phyloP scores from a whole-genome alignment of 495 filamentous ascomycete species.

The Cudoniella acicularis region DNA sequence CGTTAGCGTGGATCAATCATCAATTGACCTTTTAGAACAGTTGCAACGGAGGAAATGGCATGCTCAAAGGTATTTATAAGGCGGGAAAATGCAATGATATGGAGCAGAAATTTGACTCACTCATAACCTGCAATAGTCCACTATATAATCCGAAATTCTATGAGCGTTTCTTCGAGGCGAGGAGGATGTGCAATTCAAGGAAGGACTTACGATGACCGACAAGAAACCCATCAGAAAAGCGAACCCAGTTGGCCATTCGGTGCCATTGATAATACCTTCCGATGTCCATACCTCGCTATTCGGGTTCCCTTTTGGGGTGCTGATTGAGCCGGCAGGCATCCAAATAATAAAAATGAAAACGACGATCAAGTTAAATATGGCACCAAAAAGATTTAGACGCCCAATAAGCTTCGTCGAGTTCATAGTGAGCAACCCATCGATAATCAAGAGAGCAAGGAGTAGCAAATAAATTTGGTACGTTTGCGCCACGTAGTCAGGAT shows the following conservation, averaged over 20 bases:
- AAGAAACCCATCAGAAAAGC: conserved; percentile 76
- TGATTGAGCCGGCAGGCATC: conserved; percentile 57
- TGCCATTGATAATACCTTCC: conserved; percentile 53
- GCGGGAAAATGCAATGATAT: neutral
- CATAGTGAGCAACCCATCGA: conserved; percentile 64
- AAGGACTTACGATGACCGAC: neutral
- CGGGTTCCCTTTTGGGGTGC: conserved; percentile 54
- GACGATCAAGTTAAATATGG: conserved; percentile 66
- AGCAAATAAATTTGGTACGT: conserved; percentile 66
- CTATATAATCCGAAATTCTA: neutral
- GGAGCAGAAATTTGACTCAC: too few species aligned
- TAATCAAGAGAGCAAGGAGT: conserved; percentile 60
- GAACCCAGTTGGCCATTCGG: conserved; percentile 64
- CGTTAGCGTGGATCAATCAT: too few species aligned
- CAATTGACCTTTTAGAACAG: neutral
- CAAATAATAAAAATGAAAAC: conserved; percentile 62
- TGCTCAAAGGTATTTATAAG: neutral
- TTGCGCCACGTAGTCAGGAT: conserved; percentile 59
- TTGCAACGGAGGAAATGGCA: neutral
- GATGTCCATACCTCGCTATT: conserved; percentile 59
- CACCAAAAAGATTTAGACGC: conserved; percentile 67
- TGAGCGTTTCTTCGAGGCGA: neutral
- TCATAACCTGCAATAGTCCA: neutral
- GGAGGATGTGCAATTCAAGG: neutral
- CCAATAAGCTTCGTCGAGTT: conserved; percentile 70